Base-by-base conservation (phyloP, 1,139 yeast species). In the Williopsis jadinii region DNA sequence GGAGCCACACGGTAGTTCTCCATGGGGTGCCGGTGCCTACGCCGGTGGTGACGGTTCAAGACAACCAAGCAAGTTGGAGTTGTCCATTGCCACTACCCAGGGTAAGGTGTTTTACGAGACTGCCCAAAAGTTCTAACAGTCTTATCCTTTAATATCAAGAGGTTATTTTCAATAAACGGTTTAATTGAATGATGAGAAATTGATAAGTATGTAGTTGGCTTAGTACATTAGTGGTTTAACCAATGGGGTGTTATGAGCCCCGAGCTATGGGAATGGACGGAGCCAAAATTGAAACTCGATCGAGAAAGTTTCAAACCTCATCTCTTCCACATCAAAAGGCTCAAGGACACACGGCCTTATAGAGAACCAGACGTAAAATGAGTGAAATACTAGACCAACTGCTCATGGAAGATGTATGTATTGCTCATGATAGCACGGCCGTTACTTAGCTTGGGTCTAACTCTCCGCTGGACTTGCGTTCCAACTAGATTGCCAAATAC, bases 1-100 rank as follows among this genome's bases (percentile, higher is more conserved):
- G 14, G 88, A 84, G 68, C 75, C 77, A 44, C 94, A 83, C 61
- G 95, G 95, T 60, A 84, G 84, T 51, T 80, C 92, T 42, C 77
- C 95, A 44, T 85, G 92, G 88, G 95, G 95, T 66, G 87, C 95
- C 39, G 95, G 95, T 58, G 68, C 87, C 44, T 72, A 73, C 54
- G 90, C 95, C 32, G 90, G 80, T 53, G 71, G 73, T 44, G 92
- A 83, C 55, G 95, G 95, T 53, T 78, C 87, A 14, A 79, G 95
- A 73, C 71, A 70, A 59, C 85, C 92, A 44, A 55, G 76, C 46
- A 75, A 69, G 41, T 67, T 82, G 48, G 95, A 85, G 68, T 66
- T 75, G 58, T 73, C 75, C 52, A 56, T 84, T 52, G 90, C 81
- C 40, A 58, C 56, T 44, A 66, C 61, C 47, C 87, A 80, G 65